Base-by-base conservation (phyloP, 2,329 filamentous ascomycete species). In the Trichoderma gracile region DNA sequence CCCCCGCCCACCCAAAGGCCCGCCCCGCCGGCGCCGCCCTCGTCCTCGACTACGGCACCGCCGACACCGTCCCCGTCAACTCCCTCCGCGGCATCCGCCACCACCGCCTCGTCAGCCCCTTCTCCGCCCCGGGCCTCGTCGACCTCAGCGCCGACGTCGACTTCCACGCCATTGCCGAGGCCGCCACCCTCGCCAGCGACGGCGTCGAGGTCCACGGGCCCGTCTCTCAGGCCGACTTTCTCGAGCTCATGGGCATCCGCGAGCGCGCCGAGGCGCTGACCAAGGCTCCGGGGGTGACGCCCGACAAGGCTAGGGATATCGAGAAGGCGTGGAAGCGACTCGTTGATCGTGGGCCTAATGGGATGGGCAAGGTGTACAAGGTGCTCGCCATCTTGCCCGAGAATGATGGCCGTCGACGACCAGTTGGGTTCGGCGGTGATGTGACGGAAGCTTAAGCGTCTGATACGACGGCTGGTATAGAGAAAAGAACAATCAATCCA, bases 291-390 rank as follows among this genome's bases (percentile, higher is more conserved):
- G 76, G 74, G 17, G 68, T 71, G 12, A 68, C 73, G 21, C 78
- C 80, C 66, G 78, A 84, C 66, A 82, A 81, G 67, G 84, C 78
- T 33, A 81, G 80, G 69, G 85, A 86, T 58, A 81, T 97, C 38
- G 87, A 92, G 68, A 85, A 81, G 67, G 89, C 90, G 0, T 96
- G 92, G 86, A 89, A 86, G 78, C 82, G 95, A 67, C 79, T 99
- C 58, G 86, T 97, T n/a, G 93, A 97, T 75, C 82, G 87, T 47
- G 89, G 91, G 0, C 89, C 88, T 1, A 87, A 86, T 58, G 94
- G 93, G 0, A 99, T 99, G 95, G 95, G 95, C 0, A 93, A 89
- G 78, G 80, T 97, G 23, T 99, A 99, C 76, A 97, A 98, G 79
- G 93, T 87, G 25, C 83, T 99, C 83, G 91, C 93, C 14, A 92